Conservation (phyloP, 2,329 filamentous ascomycete genomes). For the Diaporthe sp. region DNA sequence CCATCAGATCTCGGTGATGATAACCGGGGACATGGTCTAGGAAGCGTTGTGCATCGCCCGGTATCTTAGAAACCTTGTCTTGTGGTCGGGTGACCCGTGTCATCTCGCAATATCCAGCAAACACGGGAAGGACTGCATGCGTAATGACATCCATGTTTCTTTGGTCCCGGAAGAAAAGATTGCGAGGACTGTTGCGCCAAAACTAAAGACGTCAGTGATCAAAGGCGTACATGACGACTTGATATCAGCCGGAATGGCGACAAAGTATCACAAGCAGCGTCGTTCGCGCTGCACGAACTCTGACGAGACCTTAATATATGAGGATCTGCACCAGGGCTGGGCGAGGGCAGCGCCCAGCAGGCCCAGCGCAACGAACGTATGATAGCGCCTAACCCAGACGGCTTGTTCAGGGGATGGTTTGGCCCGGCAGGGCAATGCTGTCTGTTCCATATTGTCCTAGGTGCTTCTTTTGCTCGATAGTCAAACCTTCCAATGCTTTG, state of each 20-base stretch:
- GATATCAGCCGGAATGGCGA: not conserved
- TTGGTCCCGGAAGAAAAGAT: not conserved
- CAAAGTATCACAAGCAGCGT: not conserved
- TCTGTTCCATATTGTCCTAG: not conserved
- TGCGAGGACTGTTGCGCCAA: not conserved
- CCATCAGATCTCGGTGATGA: not conserved
- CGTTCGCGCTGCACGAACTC: not conserved
- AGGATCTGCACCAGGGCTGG: constrained; percentile 18
- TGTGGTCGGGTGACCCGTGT: not conserved
- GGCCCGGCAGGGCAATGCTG: constrained; percentile 1
- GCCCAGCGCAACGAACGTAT: constrained; percentile 2
- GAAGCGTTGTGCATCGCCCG: not conserved
- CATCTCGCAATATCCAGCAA: not conserved
- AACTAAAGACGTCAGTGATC: not conserved
- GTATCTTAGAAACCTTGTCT: not conserved
- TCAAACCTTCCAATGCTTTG: not conserved
- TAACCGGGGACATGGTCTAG: not conserved
- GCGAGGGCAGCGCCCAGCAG: constrained; percentile 9
- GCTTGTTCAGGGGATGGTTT: not conserved
- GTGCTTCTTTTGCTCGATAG: not conserved
- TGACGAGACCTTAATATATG: constrained; percentile 1
- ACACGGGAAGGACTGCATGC: not conserved
- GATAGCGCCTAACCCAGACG: not conserved
- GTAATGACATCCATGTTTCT: not conserved
- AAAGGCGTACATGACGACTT: not conserved